phyloP scores from a whole-genome alignment of 352 stramenopile species.

The Phytophthora rubi region DNA sequence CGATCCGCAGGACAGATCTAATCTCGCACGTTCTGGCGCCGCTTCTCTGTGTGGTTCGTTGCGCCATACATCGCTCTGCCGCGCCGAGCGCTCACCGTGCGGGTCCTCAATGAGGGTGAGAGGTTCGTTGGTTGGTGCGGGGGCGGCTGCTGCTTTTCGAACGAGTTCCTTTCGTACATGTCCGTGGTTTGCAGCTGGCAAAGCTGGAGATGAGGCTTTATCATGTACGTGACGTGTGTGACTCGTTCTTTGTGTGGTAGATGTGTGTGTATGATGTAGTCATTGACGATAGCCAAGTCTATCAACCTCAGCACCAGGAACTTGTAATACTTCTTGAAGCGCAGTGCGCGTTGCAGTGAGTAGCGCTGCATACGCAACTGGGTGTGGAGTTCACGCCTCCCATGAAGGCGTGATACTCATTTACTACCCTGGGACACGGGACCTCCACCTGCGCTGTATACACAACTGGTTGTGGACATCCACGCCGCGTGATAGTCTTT shows the following conservation, averaged over 20 bases:
- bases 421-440: not conserved
- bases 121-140: not conserved
- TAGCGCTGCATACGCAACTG: no score
- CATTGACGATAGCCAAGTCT: not conserved
- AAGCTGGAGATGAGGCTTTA: not conserved
- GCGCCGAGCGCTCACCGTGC: not conserved
- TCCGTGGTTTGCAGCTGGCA: not conserved
- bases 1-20: not conserved
- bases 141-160: not conserved
- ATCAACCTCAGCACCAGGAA: no score
- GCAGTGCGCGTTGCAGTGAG: no score
- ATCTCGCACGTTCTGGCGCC: no score
- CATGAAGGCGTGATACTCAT: not conserved
- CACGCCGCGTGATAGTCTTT: no score
- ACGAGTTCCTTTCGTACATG: not conserved
- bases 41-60: no score
- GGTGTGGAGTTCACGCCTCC: no score
- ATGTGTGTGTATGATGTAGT: conserved; percentile 23
- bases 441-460: no score
- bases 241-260: conserved; percentile 8
- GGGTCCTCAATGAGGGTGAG: not conserved
- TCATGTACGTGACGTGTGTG: not conserved
- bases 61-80: no score
- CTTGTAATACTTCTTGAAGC: no score
- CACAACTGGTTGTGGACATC: no score